Evolutionary conservation across 1,139 yeast genomes (phyloP).

Genomic region (Blastobotrys ciferrii): DNA sequence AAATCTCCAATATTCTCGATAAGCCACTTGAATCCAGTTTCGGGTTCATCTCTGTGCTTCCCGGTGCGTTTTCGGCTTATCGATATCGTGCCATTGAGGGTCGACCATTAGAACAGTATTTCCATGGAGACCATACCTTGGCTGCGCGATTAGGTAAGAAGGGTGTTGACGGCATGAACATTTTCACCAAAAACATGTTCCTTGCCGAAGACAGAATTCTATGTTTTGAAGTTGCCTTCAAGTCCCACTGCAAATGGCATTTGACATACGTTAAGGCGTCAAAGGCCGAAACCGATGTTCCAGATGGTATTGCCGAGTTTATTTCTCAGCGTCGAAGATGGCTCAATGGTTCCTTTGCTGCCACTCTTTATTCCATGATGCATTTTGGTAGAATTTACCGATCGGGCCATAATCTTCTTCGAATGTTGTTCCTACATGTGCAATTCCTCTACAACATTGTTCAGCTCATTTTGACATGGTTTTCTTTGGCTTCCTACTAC

Average conservation of each 20-base stretch:
- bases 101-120: slow-evolving; percentile 80
- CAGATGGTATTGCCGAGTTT: slow-evolving; percentile 81
- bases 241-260: slow-evolving; percentile 77
- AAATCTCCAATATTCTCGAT: slow-evolving; percentile 90
- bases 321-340: slow-evolving; percentile 91
- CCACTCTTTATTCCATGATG: slow-evolving; percentile 78
- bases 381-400: slow-evolving; percentile 72
- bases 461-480: slow-evolving; percentile 72
- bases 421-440: slow-evolving; percentile 69
- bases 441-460: slow-evolving; percentile 77
- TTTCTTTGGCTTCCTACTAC: slow-evolving; percentile 76
- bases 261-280: slow-evolving; percentile 85
- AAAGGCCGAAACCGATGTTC: slow-evolving; percentile 94
- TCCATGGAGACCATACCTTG: slow-evolving; percentile 77
- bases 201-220: slow-evolving; percentile 93
- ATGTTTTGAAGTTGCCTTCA: slow-evolving; percentile 90
- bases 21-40: slow-evolving; percentile 90
- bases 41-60: slow-evolving; percentile 90
- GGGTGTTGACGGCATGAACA: slow-evolving; percentile 53
- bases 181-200: slow-evolving; percentile 91
- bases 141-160: slow-evolving; percentile 45
- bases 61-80: slow-evolving; percentile 95
- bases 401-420: slow-evolving; percentile 69
- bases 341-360: slow-evolving; percentile 96
- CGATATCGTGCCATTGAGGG: slow-evolving; percentile 31